A percentile compares a stretch with the other conserved stretches of the same genome.
Conservation (phyloP, 1,284 basidiomycete species). For the Ceratobasidium sp. region DNA sequence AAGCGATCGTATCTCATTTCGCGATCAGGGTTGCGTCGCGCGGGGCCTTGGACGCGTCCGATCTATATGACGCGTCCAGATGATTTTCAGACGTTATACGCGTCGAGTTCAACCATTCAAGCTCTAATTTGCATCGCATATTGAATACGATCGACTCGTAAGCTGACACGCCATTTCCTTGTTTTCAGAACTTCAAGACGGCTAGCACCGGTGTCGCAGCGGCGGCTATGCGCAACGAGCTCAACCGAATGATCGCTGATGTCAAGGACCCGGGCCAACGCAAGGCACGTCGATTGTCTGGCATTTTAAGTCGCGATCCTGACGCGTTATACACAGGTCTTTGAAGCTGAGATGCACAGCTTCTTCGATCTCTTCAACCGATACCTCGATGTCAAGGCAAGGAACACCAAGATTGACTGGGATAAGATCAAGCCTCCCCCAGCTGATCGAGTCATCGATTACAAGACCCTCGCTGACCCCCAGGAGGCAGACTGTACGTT, state of each 20-base stretch:
- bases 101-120: constrained; percentile 20
- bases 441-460: constrained; percentile 89
- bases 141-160: not conserved
- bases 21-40: constrained; percentile 1
- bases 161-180: constrained; percentile 23
- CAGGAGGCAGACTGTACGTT: constrained; percentile 42
- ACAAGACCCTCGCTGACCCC: constrained; percentile 69
- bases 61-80: not conserved
- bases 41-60: constrained; percentile 28
- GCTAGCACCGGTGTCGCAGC: constrained; percentile 97
- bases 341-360: constrained; percentile 97
- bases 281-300: constrained; percentile 64
- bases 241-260: constrained; percentile 87
- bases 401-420: constrained; percentile 97
- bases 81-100: constrained; percentile 11
- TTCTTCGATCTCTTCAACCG: constrained; percentile 99
- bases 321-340: constrained; percentile 63
- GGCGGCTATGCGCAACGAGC: constrained; percentile 98
- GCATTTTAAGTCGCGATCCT: constrained; percentile 9
- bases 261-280: constrained; percentile 79
- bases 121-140: constrained; percentile 44
- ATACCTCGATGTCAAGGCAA: constrained; percentile 93
- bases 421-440: constrained; percentile 96
- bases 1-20: constrained; percentile 42
- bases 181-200: constrained; percentile 81